Evolutionary conservation across 2,329 filamentous ascomycete genomes (phyloP).

Genomic region (Talaromyces rugulosus): DNA sequence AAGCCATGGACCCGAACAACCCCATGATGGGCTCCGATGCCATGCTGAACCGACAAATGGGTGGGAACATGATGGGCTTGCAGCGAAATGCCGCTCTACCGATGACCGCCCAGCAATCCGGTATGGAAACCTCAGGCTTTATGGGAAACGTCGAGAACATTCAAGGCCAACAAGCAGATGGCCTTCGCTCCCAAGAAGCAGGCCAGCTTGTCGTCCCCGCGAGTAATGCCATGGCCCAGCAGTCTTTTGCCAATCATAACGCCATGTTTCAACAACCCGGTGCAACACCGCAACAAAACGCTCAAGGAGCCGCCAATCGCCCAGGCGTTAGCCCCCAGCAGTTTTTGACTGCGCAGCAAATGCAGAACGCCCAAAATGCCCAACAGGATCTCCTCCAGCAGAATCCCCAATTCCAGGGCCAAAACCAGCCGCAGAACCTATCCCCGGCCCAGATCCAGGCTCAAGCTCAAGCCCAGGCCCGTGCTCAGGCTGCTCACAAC

Average conservation of each 20-base stretch:
- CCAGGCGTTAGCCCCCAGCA: conserved; percentile 37
- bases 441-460: conserved; percentile 25
- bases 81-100: conserved; percentile 35
- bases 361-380: conserved; percentile 32
- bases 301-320: conserved; percentile 34
- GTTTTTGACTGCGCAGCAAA: conserved; percentile 36
- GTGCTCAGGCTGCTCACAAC: conserved; percentile 36
- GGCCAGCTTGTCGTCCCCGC: conserved; percentile 62
- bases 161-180: conserved; percentile 58
- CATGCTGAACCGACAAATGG: conserved; percentile 30
- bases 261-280: conserved; percentile 38
- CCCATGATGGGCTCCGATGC: neutral
- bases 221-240: conserved; percentile 49
- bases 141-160: conserved; percentile 51
- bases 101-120: conserved; percentile 23
- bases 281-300: conserved; percentile 35
- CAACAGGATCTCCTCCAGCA: conserved; percentile 38
- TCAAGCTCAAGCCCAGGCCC: conserved; percentile 34
- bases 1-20: conserved; percentile 17
- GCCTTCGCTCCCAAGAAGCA: conserved; percentile 57
- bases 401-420: conserved; percentile 31
- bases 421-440: conserved; percentile 10
- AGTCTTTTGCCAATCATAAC: conserved; percentile 35
- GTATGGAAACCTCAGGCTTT: conserved; percentile 33
- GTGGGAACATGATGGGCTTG: conserved; percentile 38